Evolutionary conservation across 768 basidiomycete genomes (phyloP).

Genomic region (Russula ochroleuca): DNA sequence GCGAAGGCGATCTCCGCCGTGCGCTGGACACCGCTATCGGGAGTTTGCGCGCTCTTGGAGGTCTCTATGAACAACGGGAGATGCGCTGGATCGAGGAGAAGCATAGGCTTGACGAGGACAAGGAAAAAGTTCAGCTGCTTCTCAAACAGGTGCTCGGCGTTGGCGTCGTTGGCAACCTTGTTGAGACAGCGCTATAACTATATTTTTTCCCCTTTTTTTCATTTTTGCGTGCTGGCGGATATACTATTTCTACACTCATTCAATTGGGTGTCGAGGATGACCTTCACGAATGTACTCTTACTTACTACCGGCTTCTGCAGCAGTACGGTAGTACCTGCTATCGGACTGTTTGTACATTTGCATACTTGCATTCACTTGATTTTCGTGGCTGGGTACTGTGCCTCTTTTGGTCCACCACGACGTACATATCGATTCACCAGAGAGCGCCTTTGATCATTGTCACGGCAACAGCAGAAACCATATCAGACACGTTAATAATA

Average conservation of each 20-base stretch:
- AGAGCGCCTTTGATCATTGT: not conserved
- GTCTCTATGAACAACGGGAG: slow-evolving; percentile 66
- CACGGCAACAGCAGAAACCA: too few relatives aligned
- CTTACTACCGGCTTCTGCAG: slow-evolving; percentile 1
- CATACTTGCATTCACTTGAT: not conserved
- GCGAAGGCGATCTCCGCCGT: slow-evolving; percentile 60
- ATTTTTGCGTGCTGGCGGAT: not conserved
- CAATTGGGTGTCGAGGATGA: not conserved
- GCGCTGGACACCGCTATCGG: slow-evolving; percentile 65
- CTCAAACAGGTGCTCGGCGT: slow-evolving; percentile 56
- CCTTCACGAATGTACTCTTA: slow-evolving; percentile 11
- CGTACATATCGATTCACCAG: too few relatives aligned
- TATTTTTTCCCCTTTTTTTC: not conserved
- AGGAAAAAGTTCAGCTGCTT: slow-evolving; percentile 61
- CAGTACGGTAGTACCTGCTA: not conserved
- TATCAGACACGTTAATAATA: too few relatives aligned
- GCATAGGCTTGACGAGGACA: slow-evolving; percentile 57
- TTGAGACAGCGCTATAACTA: slow-evolving; percentile 14
- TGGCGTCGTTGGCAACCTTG: slow-evolving; percentile 20
- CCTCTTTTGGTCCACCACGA: too few relatives aligned
- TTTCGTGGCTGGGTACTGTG: not conserved
- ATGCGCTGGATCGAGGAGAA: slow-evolving; percentile 70
- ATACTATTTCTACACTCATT: not conserved
- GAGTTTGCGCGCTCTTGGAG: slow-evolving; percentile 57
- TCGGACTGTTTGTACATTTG: not conserved